Conservation (phyloP, 2,329 filamentous ascomycete species). For the Apiospora koreana region DNA sequence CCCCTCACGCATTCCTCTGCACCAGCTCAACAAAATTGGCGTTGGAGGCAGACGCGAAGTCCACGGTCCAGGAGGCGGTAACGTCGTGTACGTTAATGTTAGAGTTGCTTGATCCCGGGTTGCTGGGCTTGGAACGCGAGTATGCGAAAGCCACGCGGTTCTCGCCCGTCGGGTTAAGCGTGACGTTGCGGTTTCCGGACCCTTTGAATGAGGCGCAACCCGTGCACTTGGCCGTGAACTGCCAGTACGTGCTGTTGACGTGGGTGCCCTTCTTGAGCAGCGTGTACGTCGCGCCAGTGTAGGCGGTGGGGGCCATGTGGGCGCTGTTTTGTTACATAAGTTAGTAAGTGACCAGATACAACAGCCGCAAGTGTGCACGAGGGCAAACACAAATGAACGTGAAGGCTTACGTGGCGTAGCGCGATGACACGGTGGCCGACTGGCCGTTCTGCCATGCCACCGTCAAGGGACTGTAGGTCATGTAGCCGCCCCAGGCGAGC, state of each 20-base stretch:
- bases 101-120: constrained; percentile 21
- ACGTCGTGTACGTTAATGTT: constrained; percentile 31
- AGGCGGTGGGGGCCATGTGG: constrained; percentile 35
- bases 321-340: constrained; percentile 25
- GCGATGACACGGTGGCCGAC: constrained; percentile 41
- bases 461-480: constrained; percentile 48
- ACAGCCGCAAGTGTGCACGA: not conserved
- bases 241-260: constrained; percentile 42
- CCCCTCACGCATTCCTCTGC: constrained; percentile 23
- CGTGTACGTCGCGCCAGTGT: constrained; percentile 32
- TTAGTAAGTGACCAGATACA: too few relatives aligned
- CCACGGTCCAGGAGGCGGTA: constrained; percentile 33
- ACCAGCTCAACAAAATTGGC: constrained; percentile 29
- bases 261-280: constrained; percentile 38
- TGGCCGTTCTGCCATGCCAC: constrained; percentile 46
- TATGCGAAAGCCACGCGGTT: constrained; percentile 69
- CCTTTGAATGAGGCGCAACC: constrained; percentile 37
- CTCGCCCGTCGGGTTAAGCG: constrained; percentile 87
- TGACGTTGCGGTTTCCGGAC: constrained; percentile 21
- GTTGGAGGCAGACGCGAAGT: constrained; percentile 31
- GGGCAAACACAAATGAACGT: too few relatives aligned
- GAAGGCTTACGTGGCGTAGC: constrained; percentile 45
- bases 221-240: constrained; percentile 39
- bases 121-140: constrained; percentile 25
- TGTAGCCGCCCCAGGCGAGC: constrained; percentile 50